Percentiles rank a stretch among this genome's conserved stretches.
phyloP scores from a whole-genome alignment of 768 basidiomycete genomes.

The Collybia sp. region DNA sequence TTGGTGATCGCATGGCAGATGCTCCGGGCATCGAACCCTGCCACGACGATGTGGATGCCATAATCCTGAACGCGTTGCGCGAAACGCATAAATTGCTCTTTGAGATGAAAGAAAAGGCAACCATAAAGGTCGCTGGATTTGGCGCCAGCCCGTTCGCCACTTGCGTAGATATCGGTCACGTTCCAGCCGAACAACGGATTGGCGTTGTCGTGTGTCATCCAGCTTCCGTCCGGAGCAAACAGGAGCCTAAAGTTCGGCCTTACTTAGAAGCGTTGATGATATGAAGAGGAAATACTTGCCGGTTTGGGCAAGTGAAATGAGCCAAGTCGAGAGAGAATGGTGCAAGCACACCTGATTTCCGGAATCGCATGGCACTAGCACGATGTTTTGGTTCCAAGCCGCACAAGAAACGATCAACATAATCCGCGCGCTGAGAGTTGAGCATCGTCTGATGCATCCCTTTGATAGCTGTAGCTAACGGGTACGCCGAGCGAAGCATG shows the following conservation, averaged over 20 bases:
- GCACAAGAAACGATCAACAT: conserved; percentile 29
- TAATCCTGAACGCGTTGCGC: conserved; percentile 21
- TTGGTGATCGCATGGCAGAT: conserved; percentile 24
- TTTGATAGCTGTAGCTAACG: conserved; percentile 13
- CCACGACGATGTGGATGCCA: conserved; percentile 20
- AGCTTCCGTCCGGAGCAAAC: conserved; percentile 30
- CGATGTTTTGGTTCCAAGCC: conserved; percentile 29
- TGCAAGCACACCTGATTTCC: conserved; percentile 21
- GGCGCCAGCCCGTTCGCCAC: conserved; percentile 23
- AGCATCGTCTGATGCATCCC: conserved; percentile 23
- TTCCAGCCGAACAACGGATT: conserved; percentile 41
- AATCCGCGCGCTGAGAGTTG: conserved; percentile 29
- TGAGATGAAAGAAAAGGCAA: conserved; percentile 30
- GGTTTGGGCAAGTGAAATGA: conserved; percentile 24
- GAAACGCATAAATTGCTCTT: conserved; percentile 22
- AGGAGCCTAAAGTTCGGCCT: conserved; percentile 20
- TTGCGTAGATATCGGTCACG: conserved; percentile 22
- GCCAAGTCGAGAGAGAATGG: conserved; percentile 20
- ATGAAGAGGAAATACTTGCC: conserved; percentile 9
- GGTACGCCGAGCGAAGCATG: conserved; percentile 20
- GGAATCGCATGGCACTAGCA: conserved; percentile 21
- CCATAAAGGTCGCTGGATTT: conserved; percentile 23
- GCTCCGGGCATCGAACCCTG: conserved; percentile 24
- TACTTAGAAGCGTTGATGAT: not conserved
- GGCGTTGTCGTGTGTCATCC: conserved; percentile 32